Base-by-base conservation (phyloP, 2,329 filamentous ascomycete species). In the Colletotrichum karsti region DNA sequence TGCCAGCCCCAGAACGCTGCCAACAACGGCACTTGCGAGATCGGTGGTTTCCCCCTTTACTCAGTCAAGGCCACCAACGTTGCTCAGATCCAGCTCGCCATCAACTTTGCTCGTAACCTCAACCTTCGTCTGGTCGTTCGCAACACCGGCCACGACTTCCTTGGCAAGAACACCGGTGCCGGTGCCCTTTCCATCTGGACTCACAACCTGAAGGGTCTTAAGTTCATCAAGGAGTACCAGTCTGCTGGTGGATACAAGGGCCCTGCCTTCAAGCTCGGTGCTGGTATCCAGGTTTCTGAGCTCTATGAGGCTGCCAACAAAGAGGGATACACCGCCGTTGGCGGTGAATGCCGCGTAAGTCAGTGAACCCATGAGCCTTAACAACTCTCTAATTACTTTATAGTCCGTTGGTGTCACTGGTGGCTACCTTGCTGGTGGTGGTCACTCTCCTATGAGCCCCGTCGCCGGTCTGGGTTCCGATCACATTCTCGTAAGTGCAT, bases 141-240 rank as follows among this genome's bases (percentile, higher is more conserved):
- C 65, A 85, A 87, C 76, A 88, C 85, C 0, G 85, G 84, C 28
- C 86, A 88, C 71, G 84, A 87, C 70, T 87, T 84, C 71, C 77
- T 80, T 37, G 87, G 86, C 26, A 85, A 84, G 62, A 86, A 82
- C 0, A 86, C 86, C 1, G 88, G 86, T 10, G 80, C 83, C 1
- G 85, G 86, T 12, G 79, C 82, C 1, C 70, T 87, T 2, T 77
- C 78, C 1, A 64, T 87, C 12, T 87, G 85, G 84, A 84, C 79
- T 4, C 82, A 84, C 59, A 70, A 83, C 63, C 72, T 87, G 5
- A 85, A 85, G 56, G 72, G 78, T 22, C 74, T 76, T 30, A 48
- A 76, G 54, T 59, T 74, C 26, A 56, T 76, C 28, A 28, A 72
- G 13, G 67, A 72, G 44, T 74, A 74, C 62, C 69, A 73, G 42